These are phyloP conservation scores for Lodderomyces parapsilosis DNA, from an alignment of 1,139 yeast genomes.

Conservation along the genomic window DNA sequence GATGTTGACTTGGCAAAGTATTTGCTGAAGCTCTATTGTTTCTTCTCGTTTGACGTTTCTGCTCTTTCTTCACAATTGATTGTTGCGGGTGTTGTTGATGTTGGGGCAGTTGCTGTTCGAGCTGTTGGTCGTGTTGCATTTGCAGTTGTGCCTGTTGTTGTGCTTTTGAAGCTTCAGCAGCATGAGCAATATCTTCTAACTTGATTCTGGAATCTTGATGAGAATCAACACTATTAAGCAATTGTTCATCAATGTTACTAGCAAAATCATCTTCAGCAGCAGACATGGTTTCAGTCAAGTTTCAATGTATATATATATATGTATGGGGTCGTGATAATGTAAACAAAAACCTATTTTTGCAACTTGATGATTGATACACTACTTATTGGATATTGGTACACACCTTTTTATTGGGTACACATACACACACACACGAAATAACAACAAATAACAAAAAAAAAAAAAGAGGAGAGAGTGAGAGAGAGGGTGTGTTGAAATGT, in stretches of 20 bases:
- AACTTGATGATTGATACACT: conserved; percentile 12
- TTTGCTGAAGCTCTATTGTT: background rate
- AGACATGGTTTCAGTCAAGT: too few species aligned
- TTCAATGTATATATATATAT: too few species aligned
- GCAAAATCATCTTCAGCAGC: conserved; percentile 33
- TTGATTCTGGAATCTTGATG: conserved; percentile 20
- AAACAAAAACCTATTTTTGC: conserved; percentile 9
- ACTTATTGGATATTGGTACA: conserved; percentile 13
- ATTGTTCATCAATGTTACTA: conserved; percentile 47
- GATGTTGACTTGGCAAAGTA: conserved; percentile 1
- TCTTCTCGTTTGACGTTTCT: background rate
- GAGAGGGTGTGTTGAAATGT: conserved; percentile 5
- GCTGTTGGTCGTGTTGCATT: background rate
- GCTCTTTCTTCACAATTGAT: background rate
- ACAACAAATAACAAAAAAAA: too few species aligned
- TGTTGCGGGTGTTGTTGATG: conserved; percentile 7
- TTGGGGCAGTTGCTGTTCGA: conserved; percentile 6
- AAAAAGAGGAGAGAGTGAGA: background rate
- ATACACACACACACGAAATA: too few species aligned
- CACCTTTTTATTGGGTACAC: conserved; percentile 9
- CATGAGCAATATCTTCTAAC: conserved; percentile 34
- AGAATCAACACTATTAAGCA: conserved; percentile 31
- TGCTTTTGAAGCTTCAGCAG: conserved; percentile 9
- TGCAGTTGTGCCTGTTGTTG: background rate
- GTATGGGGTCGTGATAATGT: too few species aligned